Percentiles rank a stretch among this genome's conserved stretches.
Conservation (phyloP, 306 rosid genomes). For the Lathyrus aphaca region DNA sequence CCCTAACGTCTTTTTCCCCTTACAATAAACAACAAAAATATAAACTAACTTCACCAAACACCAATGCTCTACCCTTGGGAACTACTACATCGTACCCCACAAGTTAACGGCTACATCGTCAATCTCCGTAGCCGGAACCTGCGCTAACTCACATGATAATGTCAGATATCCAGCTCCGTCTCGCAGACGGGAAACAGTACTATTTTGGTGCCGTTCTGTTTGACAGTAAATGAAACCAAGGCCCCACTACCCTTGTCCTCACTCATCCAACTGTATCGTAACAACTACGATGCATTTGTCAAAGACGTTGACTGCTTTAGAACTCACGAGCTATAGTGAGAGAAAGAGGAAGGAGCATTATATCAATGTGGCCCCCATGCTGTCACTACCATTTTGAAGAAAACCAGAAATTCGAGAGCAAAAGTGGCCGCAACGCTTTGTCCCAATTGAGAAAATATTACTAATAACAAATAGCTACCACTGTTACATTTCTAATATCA, state of each 20-base stretch:
- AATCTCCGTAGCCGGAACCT: conserved; percentile 36
- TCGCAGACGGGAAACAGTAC: conserved; percentile 33
- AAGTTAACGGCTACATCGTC: conserved; percentile 59
- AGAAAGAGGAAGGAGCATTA: conserved; percentile 2
- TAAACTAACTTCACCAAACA: conserved; percentile 21
- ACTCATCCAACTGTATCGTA: conserved; percentile 20
- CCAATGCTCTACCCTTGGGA: conserved; percentile 32
- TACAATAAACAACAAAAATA: neutral
- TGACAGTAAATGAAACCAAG: conserved; percentile 50
- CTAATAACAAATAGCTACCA: conserved; percentile 11
- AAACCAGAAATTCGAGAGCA: neutral
- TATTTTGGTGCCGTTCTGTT: conserved; percentile 30
- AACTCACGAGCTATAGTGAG: neutral
- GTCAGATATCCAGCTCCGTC: conserved; percentile 48
- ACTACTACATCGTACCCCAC: conserved; percentile 48
- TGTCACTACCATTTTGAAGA: conserved; percentile 19
- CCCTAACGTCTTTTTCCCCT: conserved; percentile 21
- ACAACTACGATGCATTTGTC: conserved; percentile 31
- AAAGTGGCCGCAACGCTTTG: conserved; percentile 4
- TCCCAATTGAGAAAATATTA: conserved; percentile 24
- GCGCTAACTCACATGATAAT: conserved; percentile 48
- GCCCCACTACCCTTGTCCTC: conserved; percentile 35
- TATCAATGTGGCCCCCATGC: conserved; percentile 47
- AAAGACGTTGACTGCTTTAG: conserved; percentile 50
- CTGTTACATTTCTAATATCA: conserved; percentile 33